A percentile compares a stretch with the other conserved stretches of the same genome.
Evolutionary conservation across 1,139 yeast species (phyloP).

Genomic region (Pichia sp.): DNA sequence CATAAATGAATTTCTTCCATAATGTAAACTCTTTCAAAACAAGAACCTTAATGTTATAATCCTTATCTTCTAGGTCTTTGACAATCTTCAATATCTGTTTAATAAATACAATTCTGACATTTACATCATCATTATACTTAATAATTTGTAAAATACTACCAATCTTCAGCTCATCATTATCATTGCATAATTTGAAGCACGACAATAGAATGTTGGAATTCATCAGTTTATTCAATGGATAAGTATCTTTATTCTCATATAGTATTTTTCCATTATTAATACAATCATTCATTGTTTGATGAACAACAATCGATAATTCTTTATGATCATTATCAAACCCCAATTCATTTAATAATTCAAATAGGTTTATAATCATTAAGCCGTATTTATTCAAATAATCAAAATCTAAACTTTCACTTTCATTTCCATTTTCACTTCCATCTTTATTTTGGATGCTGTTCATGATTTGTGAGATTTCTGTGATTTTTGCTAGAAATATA

Average conservation of each 20-base stretch:
- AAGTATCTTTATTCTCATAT: neutral
- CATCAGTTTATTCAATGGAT: constrained; percentile 1
- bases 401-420: neutral
- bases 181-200: constrained; percentile 1
- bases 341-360: neutral
- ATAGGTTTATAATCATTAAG: neutral
- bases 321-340: neutral
- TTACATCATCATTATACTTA: constrained; percentile 4
- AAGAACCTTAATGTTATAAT: neutral
- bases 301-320: neutral
- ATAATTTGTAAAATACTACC: neutral
- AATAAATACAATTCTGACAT: constrained; percentile 1
- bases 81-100: neutral
- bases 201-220: constrained; percentile 3
- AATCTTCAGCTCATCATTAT: neutral
- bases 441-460: constrained; percentile 2
- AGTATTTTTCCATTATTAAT: neutral
- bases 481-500: constrained; percentile 2
- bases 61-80: neutral
- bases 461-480: constrained; percentile 1
- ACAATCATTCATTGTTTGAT: constrained; percentile 1
- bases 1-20: constrained; percentile 8
- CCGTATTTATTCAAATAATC: constrained; percentile 10
- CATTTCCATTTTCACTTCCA: neutral
- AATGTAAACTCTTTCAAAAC: constrained; percentile 1